A percentile compares a stretch with the other conserved stretches of the same genome.
Evolutionary conservation across 2,329 filamentous ascomycete genomes (phyloP).

Genomic region (Ascochyta pisi): DNA sequence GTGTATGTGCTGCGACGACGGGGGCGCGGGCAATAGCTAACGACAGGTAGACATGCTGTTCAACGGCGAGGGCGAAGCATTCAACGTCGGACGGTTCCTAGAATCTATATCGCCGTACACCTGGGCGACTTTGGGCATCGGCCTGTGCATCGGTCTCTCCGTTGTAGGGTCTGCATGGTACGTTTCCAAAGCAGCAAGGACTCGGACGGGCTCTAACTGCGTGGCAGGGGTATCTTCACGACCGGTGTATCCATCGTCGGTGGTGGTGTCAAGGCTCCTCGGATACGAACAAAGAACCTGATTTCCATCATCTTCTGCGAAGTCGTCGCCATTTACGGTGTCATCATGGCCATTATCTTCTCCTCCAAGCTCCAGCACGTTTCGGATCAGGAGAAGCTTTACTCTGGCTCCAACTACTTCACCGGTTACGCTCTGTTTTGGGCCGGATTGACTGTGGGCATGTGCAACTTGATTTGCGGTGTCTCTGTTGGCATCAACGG

Average conservation of each 20-base stretch:
- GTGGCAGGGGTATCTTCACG: constrained; percentile 91
- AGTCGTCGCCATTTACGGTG: constrained; percentile 99
- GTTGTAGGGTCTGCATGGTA: constrained; percentile 98
- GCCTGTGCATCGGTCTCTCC: constrained; percentile 92
- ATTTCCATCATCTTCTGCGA: constrained; percentile 99
- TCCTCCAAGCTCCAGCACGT: constrained; percentile 81
- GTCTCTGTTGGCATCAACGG: constrained; percentile 98
- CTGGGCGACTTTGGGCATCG: constrained; percentile 91
- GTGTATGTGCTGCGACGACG: constrained; percentile 65
- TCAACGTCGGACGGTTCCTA: constrained; percentile 95
- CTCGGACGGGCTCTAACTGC: constrained; percentile 22
- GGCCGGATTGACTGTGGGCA: constrained; percentile 90
- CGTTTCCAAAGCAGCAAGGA: constrained; percentile 28
- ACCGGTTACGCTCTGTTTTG: constrained; percentile 96
- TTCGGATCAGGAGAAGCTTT: constrained; percentile 69
- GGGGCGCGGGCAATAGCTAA: constrained; percentile 42
- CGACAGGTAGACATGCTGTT: constrained; percentile 88
- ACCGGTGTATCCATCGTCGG: constrained; percentile 97
- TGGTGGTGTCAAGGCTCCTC: constrained; percentile 92
- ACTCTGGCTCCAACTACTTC: constrained; percentile 83
- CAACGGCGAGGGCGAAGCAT: constrained; percentile 91
- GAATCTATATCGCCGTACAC: constrained; percentile 92
- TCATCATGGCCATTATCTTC: constrained; percentile 99
- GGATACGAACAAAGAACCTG: constrained; percentile 98
- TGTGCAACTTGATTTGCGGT: constrained; percentile 96